Percentiles rank a stretch among this genome's conserved stretches.
These are phyloP conservation scores for Heritiera littoralis DNA, from an alignment of 345 rosid species.

Conservation along the genomic window DNA sequence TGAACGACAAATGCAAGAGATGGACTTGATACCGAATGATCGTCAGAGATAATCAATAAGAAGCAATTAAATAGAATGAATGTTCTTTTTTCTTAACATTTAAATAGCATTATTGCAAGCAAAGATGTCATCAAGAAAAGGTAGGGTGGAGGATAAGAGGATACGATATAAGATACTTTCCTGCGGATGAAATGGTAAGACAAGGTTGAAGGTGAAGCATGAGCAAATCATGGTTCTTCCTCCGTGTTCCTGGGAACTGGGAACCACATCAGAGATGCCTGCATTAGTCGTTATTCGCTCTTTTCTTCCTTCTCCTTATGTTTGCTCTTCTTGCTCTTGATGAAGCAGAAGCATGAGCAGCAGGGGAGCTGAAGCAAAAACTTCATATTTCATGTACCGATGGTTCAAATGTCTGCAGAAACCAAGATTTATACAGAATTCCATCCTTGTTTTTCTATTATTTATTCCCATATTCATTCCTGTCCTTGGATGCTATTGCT, in stretches of 20 bases:
- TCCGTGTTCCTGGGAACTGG: neutral
- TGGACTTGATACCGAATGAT: conserved; percentile 59
- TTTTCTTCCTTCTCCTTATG: conserved; percentile 36
- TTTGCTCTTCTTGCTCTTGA: conserved; percentile 45
- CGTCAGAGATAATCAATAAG: conserved; percentile 30
- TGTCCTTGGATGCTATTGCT: conserved; percentile 38
- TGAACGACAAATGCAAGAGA: conserved; percentile 78
- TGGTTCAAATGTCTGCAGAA: conserved; percentile 25
- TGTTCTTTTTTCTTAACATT: conserved; percentile 1
- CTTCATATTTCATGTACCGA: conserved; percentile 36
- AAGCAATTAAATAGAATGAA: neutral
- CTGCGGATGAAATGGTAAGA: conserved; percentile 20
- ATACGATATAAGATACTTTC: conserved; percentile 23
- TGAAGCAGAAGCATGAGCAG: conserved; percentile 53
- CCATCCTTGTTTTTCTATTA: conserved; percentile 17
- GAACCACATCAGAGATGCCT: neutral
- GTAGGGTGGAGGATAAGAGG: conserved; percentile 25
- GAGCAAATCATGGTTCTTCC: conserved; percentile 4
- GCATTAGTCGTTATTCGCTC: conserved; percentile 24
- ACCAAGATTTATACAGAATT: conserved; percentile 25
- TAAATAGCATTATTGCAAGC: conserved; percentile 11
- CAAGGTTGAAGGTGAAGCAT: neutral
- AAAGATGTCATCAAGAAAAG: conserved; percentile 18
- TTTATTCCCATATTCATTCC: conserved; percentile 15
- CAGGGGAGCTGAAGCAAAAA: conserved; percentile 45